Evolutionary conservation across 495 filamentous ascomycete genomes (phyloP), one percentile per base, ranked within the genome.

Genomic region (Penicillium salamii): DNA sequence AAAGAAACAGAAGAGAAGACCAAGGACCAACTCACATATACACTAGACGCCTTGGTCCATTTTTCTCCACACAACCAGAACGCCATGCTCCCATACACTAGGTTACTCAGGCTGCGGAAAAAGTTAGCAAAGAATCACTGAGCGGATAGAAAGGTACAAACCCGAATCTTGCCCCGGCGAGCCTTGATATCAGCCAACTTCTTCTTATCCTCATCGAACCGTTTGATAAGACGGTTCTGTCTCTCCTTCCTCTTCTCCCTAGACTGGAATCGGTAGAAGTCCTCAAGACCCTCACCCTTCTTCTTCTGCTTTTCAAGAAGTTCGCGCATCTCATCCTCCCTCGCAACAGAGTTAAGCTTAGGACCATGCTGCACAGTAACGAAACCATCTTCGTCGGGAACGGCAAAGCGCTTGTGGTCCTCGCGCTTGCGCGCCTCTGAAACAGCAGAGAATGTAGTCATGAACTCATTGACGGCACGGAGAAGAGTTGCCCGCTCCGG

Each of bases 261-360:
- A 54, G 80, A 78, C 78, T 98, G 93, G 76, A 97, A 98, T 50
- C 91, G 82, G 66, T 98, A 98, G 66, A 98, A 97, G 58, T 90
- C 86, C 28, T 80, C 79, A 55, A 83, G 67, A 7, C 83, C 86
- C 59, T 79, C 75, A 37, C 77, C 69, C 70, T 79, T 82, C 72
- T 90, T 84, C 62, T 87, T 76, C 78, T 90, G 84, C 75, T 82
- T 83, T 68, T 83, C 80, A 52, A 81, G 80, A 57, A 85, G 76
- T 61, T 80, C 83, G 67, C 85, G 80, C 9, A 87, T 85, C 58
- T 90, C 89, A 57, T 88, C 87, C 51, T 83, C 79, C 37, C 81
- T 74, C 14, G 88, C 89, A 2, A 87, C 80, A 7, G 88, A 84
- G 11, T 88, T 90, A 8, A 76, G 74, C 47, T 87, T 83, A 33